Evolutionary conservation across 2,329 filamentous ascomycete genomes (phyloP).

Genomic region (Penicillium glabrum): DNA sequence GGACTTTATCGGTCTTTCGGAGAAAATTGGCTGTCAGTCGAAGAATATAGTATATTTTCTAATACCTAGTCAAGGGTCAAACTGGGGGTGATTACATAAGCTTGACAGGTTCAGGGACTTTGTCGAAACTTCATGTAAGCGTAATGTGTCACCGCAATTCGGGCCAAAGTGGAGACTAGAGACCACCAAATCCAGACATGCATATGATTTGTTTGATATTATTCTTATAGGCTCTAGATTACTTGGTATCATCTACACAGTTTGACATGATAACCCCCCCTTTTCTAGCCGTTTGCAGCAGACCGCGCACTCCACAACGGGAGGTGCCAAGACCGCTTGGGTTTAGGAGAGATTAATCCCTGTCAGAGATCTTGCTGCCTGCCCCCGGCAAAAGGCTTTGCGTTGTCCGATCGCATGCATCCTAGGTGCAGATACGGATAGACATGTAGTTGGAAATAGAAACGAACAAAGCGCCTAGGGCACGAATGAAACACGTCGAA

Average conservation of each 20-base stretch:
- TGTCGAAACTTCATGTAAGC: neutral
- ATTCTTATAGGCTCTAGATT: neutral
- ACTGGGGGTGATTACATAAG: too few species aligned
- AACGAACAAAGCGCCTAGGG: neutral
- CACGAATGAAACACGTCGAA: neutral
- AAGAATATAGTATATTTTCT: too few species aligned
- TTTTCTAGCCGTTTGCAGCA: neutral
- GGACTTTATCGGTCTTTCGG: too few species aligned
- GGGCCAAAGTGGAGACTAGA: neutral
- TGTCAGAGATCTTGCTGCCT: neutral
- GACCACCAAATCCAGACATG: neutral
- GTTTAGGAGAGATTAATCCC: neutral
- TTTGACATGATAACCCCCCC: neutral
- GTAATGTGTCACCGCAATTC: neutral
- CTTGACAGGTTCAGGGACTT: too few species aligned
- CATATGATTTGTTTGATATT: neutral
- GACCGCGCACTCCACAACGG: conserved; percentile 1
- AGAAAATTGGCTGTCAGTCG: too few species aligned
- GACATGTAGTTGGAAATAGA: neutral
- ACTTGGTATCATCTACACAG: neutral
- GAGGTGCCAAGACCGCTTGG: neutral
- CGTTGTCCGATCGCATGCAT: neutral
- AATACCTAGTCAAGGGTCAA: too few species aligned
- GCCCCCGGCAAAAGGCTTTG: neutral
- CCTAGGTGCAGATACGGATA: neutral